These are phyloP conservation scores for Salvia sclarea DNA, from an alignment of 305 asterid genomes.

Conservation along the genomic window DNA sequence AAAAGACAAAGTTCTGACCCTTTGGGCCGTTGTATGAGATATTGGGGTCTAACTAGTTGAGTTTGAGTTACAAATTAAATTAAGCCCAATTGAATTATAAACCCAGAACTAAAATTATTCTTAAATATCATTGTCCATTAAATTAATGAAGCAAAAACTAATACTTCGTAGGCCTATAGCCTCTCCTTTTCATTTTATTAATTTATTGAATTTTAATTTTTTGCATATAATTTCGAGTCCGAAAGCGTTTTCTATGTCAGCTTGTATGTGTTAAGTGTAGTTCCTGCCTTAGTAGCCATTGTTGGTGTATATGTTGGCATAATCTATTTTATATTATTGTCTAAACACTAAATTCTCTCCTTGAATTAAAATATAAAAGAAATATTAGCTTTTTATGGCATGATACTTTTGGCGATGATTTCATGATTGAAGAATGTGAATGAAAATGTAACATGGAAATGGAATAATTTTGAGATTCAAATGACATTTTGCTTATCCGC, in stretches of 20 bases:
- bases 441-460: neutral
- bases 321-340: neutral
- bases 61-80: neutral
- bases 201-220: neutral
- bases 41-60: too few relatives aligned
- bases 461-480: neutral
- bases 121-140: neutral
- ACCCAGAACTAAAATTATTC: neutral
- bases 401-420: neutral
- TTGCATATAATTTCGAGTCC: neutral
- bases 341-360: too few relatives aligned
- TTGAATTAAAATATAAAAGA: neutral
- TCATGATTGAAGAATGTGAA: neutral
- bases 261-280: too few relatives aligned
- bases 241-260: neutral
- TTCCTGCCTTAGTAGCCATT: neutral
- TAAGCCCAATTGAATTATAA: slow-evolving; percentile 11
- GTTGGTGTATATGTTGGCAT: slow-evolving; percentile 1
- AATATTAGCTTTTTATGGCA: neutral
- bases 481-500: neutral
- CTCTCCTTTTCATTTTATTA: neutral
- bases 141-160: neutral
- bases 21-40: slow-evolving; percentile 9
- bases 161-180: neutral
- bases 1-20: neutral